These are phyloP conservation scores for Triangularia verruculosa DNA, from an alignment of 2,329 filamentous ascomycete species.

Conservation along the genomic window DNA sequence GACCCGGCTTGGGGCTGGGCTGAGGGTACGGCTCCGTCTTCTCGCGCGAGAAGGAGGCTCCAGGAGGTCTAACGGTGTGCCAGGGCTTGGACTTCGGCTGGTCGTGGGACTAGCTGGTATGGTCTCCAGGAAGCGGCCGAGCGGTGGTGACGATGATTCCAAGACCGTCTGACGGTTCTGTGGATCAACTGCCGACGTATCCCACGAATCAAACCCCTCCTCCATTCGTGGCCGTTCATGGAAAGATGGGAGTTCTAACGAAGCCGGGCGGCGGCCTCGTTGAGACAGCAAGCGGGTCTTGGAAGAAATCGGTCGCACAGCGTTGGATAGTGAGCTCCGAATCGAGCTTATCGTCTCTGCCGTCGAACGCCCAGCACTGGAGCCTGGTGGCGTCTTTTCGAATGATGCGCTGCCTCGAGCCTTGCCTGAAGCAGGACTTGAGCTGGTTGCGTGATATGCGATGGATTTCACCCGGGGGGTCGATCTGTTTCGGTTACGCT, in stretches of 20 bases:
- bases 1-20: slow-evolving; percentile 38
- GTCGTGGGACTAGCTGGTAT: slow-evolving; percentile 65
- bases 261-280: slow-evolving; percentile 42
- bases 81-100: slow-evolving; percentile 64
- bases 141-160: slow-evolving; percentile 43
- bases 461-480: slow-evolving; percentile 49
- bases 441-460: slow-evolving; percentile 48
- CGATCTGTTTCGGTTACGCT: slow-evolving; percentile 34
- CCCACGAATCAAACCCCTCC: slow-evolving; percentile 74
- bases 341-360: slow-evolving; percentile 47
- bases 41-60: slow-evolving; percentile 42
- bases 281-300: slow-evolving; percentile 53
- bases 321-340: slow-evolving; percentile 46
- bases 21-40: slow-evolving; percentile 51
- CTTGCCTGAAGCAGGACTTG: slow-evolving; percentile 33
- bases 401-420: slow-evolving; percentile 35
- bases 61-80: slow-evolving; percentile 50
- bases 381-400: slow-evolving; percentile 43
- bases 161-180: slow-evolving; percentile 58
- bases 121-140: slow-evolving; percentile 60
- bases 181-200: slow-evolving; percentile 65
- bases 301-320: slow-evolving; percentile 55
- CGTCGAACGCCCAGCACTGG: slow-evolving; percentile 44
- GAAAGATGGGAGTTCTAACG: slow-evolving; percentile 45
- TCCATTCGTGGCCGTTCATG: slow-evolving; percentile 39